phyloP scores from a whole-genome alignment of 305 asterid species.

The Fraxinus ornus region DNA sequence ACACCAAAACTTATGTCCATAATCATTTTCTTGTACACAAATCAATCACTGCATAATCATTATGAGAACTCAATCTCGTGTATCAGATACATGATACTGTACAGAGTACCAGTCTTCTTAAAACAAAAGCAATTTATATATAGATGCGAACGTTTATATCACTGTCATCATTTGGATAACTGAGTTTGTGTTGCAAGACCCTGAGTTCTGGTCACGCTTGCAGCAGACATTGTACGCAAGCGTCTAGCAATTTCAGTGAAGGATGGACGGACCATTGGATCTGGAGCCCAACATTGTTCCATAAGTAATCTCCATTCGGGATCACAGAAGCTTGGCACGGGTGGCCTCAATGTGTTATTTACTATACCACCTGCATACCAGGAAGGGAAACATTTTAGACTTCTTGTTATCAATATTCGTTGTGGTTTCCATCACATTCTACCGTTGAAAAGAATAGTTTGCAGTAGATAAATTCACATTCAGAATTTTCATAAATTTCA shows the following conservation, averaged over 20 bases:
- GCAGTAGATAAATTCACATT: not conserved
- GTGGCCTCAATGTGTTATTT: constrained; percentile 77
- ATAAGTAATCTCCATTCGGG: constrained; percentile 73
- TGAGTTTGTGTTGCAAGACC: constrained; percentile 40
- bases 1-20: not conserved
- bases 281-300: constrained; percentile 97
- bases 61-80: not conserved
- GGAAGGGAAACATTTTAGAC: not conserved
- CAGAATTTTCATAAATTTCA: not conserved
- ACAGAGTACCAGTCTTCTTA: not conserved
- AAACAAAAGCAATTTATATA: not conserved
- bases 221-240: constrained; percentile 59
- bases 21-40: not conserved
- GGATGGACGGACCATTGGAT: constrained; percentile 68
- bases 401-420: not conserved
- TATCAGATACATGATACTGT: not conserved
- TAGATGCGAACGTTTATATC: not conserved
- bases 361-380: constrained; percentile 71
- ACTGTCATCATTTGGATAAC: constrained; percentile 39
- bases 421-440: not conserved
- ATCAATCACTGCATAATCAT: not conserved
- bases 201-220: constrained; percentile 46
- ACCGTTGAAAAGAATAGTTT: not conserved
- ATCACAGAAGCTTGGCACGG: constrained; percentile 70
- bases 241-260: constrained; percentile 80